phyloP scores from a whole-genome alignment of 139 green algal genomes.

The Chlamydomonas sphaeroides region DNA sequence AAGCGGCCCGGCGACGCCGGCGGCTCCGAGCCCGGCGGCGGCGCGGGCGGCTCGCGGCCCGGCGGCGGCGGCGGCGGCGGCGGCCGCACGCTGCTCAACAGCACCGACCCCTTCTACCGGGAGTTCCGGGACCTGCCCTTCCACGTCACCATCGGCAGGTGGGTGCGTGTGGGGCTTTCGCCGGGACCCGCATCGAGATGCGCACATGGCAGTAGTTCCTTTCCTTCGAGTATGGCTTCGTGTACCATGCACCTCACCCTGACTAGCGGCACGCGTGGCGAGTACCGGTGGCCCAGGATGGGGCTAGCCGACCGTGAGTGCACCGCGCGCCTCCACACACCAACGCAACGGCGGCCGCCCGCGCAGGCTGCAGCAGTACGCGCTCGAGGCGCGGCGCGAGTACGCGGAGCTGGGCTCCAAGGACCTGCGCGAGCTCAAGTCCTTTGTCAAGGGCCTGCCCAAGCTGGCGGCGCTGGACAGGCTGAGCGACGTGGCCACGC shows the following conservation, averaged over 20 bases:
- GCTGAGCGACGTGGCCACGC: constrained; percentile 59
- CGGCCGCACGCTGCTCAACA: constrained; percentile 60
- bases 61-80: background rate
- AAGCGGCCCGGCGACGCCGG: too few relatives aligned
- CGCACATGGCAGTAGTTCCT: too few relatives aligned
- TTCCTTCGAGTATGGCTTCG: too few relatives aligned
- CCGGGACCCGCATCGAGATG: too few relatives aligned
- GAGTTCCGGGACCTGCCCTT: constrained; percentile 72
- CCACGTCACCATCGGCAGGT: constrained; percentile 60
- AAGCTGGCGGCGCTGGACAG: constrained; percentile 67
- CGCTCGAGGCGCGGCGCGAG: constrained; percentile 60
- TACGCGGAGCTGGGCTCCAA: constrained; percentile 61
- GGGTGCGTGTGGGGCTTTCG: background rate
- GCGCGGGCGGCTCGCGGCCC: background rate
- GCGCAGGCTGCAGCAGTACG: constrained; percentile 60
- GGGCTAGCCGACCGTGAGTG: too few relatives aligned
- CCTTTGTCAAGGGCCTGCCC: constrained; percentile 62
- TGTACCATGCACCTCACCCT: too few relatives aligned
- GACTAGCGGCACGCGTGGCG: too few relatives aligned
- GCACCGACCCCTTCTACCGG: constrained; percentile 64
- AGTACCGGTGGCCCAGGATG: too few relatives aligned
- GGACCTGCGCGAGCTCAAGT: constrained; percentile 57
- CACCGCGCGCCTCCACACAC: too few relatives aligned
- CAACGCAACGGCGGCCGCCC: too few relatives aligned
- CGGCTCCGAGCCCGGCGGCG: background rate